Percentiles rank a stretch among this genome's conserved stretches.
phyloP scores from a whole-genome alignment of 495 filamentous ascomycete species.

The Aspergillus affinis region DNA sequence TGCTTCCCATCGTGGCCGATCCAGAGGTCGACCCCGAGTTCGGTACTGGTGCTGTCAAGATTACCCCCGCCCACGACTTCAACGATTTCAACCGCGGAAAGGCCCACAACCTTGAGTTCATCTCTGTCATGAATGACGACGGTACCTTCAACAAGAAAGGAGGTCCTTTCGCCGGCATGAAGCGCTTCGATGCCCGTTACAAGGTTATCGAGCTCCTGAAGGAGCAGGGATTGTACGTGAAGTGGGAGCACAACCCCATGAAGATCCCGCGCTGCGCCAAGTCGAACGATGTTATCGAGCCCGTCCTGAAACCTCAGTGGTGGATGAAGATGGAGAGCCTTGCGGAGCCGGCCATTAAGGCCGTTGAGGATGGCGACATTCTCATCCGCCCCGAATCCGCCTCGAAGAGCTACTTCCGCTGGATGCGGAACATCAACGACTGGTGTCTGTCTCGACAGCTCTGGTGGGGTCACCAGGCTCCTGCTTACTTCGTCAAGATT shows the following conservation, averaged over 20 bases:
- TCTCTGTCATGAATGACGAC: constrained; percentile 53
- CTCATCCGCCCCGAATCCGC: constrained; percentile 68
- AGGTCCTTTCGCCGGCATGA: constrained; percentile 64
- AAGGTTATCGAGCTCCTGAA: constrained; percentile 67
- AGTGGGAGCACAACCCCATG: constrained; percentile 78
- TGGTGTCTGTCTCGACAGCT: constrained; percentile 83
- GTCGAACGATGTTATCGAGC: constrained; percentile 81
- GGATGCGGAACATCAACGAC: constrained; percentile 73
- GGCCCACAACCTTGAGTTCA: constrained; percentile 59
- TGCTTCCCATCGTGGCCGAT: constrained; percentile 70
- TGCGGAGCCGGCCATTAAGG: constrained; percentile 61
- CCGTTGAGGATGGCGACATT: constrained; percentile 65
- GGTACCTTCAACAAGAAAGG: constrained; percentile 65
- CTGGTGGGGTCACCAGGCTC: constrained; percentile 83
- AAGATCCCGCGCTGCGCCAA: constrained; percentile 71
- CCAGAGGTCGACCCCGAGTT: constrained; percentile 70
- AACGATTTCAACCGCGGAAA: constrained; percentile 75
- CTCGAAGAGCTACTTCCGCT: constrained; percentile 69
- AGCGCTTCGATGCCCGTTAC: constrained; percentile 76
- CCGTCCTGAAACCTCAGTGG: constrained; percentile 77
- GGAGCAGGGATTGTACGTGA: constrained; percentile 68
- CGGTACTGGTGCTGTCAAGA: constrained; percentile 77
- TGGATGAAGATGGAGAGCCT: constrained; percentile 68
- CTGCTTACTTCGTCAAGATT: constrained; percentile 69
- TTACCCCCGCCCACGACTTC: constrained; percentile 76